Percentiles rank a stretch among this genome's conserved stretches.
Conservation (phyloP, 2,329 filamentous ascomycete genomes). For the Tolypocladium pustulatum region DNA sequence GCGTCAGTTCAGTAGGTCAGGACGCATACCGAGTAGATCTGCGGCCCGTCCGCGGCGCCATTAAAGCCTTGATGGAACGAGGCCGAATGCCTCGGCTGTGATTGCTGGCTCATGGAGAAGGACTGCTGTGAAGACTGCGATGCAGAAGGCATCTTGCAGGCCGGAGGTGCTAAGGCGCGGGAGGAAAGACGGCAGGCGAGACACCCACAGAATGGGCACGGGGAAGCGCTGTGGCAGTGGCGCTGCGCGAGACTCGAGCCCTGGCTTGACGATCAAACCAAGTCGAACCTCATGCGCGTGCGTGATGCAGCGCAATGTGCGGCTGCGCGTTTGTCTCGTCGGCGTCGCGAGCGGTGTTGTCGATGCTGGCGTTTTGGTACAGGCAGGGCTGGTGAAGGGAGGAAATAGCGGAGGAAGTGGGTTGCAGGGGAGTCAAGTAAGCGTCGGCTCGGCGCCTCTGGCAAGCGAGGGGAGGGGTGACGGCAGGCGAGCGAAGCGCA, state of each 20-base stretch:
- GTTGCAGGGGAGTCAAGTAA: background rate
- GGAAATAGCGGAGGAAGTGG: background rate
- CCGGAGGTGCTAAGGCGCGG: background rate
- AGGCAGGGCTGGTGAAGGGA: background rate
- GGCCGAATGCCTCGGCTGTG: conserved; percentile 28
- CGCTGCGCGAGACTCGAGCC: background rate
- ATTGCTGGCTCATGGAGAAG: conserved; percentile 46
- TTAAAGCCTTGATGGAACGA: conserved; percentile 26
- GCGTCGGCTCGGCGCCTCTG: background rate
- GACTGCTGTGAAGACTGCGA: conserved; percentile 46
- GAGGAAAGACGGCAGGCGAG: background rate
- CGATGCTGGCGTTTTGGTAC: background rate
- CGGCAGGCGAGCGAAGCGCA: background rate
- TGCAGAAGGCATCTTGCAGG: conserved; percentile 25
- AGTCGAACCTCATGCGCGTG: background rate
- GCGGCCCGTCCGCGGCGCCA: conserved; percentile 31
- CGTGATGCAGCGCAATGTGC: background rate
- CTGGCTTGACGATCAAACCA: background rate
- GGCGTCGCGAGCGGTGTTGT: background rate
- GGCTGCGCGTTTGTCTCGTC: background rate
- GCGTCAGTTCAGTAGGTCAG: background rate
- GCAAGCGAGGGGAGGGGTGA: background rate
- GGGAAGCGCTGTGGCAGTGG: background rate
- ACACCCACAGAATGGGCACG: background rate
- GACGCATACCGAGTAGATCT: conserved; percentile 50